Evolutionary conservation across 164 flowering plant species (phyloP).

Genomic region (Tetracentron sinense): DNA sequence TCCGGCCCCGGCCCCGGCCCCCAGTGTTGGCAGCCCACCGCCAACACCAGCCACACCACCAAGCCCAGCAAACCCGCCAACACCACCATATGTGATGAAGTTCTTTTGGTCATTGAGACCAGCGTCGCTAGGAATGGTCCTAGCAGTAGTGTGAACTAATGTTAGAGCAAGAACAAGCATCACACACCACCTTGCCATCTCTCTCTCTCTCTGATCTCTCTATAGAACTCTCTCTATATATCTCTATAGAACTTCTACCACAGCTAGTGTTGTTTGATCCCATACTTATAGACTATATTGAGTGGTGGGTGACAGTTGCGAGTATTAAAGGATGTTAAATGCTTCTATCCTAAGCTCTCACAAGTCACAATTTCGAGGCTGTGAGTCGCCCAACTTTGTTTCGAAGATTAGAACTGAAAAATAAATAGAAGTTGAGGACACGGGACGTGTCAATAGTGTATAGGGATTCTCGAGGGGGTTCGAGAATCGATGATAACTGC

Average conservation of each 20-base stretch:
- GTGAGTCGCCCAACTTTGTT: no score
- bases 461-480: no score
- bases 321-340: slow-evolving; percentile 24
- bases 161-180: slow-evolving; percentile 20
- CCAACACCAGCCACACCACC: slow-evolving; percentile 12
- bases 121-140: slow-evolving; percentile 22
- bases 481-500: no score
- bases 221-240: no score
- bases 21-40: slow-evolving; percentile 8
- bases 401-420: no score
- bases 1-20: no score
- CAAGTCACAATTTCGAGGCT: no score
- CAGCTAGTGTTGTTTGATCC: no score
- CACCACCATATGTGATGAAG: slow-evolving; percentile 28
- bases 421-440: no score
- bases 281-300: neutral
- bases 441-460: no score
- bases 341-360: no score
- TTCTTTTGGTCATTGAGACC: slow-evolving; percentile 45
- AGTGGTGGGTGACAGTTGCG: slow-evolving; percentile 18
- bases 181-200: slow-evolving; percentile 26
- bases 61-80: slow-evolving; percentile 32
- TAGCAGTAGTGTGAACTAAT: slow-evolving; percentile 23
- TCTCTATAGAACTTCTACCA: no score
- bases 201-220: slow-evolving; percentile 5